A percentile compares a stretch with the other conserved stretches of the same genome.
These are phyloP conservation scores for Lasiodiplodia sp. DNA, from an alignment of 2,329 filamentous ascomycete genomes.

Conservation along the genomic window DNA sequence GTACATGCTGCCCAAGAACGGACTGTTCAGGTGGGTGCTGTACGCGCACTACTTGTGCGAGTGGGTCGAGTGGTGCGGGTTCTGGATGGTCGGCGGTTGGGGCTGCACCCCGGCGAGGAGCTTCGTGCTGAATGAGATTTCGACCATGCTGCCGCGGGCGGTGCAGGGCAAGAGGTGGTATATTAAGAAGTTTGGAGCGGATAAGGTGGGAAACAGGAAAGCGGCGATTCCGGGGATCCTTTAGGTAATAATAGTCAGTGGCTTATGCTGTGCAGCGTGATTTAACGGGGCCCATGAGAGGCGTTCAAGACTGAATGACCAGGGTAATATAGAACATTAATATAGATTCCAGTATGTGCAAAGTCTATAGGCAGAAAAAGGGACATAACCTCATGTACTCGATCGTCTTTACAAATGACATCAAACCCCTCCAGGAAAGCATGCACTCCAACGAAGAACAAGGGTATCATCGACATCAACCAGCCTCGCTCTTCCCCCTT, in stretches of 20 bases:
- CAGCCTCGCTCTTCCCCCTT: conserved; percentile 4
- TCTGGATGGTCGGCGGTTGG: conserved; percentile 75
- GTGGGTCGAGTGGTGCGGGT: conserved; percentile 96
- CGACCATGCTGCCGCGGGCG: conserved; percentile 89
- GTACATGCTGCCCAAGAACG: conserved; percentile 84
- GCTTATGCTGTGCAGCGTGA: neutral
- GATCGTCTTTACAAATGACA: neutral
- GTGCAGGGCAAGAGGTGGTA: conserved; percentile 87
- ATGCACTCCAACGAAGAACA: conserved; percentile 24
- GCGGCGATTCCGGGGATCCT: conserved; percentile 72
- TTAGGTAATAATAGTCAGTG: conserved; percentile 33
- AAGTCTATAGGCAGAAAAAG: neutral
- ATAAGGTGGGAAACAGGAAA: conserved; percentile 77
- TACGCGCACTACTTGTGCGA: conserved; percentile 96
- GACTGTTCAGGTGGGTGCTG: conserved; percentile 81
- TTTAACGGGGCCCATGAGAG: neutral
- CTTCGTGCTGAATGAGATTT: conserved; percentile 86
- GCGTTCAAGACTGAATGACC: neutral
- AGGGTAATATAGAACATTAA: neutral
- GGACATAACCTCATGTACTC: conserved; percentile 5
- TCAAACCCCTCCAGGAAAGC: neutral
- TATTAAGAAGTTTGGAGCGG: conserved; percentile 81
- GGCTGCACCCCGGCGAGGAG: conserved; percentile 75
- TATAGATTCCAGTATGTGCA: conserved; percentile 2
- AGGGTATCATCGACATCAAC: conserved; percentile 29